Evolutionary conservation across 129 eudicot genomes (phyloP).

Genomic region (Tagetes erecta): DNA sequence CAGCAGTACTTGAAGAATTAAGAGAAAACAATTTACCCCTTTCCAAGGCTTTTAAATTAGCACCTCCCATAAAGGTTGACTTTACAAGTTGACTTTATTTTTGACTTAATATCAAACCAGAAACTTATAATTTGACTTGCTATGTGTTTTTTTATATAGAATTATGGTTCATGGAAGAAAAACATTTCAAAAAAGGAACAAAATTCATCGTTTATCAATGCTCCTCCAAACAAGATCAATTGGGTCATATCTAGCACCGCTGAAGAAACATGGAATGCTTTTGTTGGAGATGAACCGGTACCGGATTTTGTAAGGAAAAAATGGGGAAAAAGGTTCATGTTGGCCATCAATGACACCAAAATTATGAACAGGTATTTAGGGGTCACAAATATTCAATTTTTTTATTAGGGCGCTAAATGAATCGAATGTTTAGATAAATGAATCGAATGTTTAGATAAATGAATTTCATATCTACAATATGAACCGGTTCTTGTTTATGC

Average conservation of each 20-base stretch:
- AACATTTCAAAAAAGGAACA: conserved; percentile 21
- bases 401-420: too few species aligned
- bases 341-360: conserved; percentile 29
- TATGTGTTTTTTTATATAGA: conserved; percentile 32
- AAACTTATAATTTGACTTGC: not conserved
- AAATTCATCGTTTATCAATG: conserved; percentile 31
- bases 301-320: conserved; percentile 56
- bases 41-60: conserved; percentile 48
- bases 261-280: conserved; percentile 68
- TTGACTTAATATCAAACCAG: not conserved
- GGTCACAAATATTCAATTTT: too few species aligned
- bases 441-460: too few species aligned
- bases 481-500: not conserved
- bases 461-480: too few species aligned
- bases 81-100: not conserved
- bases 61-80: conserved; percentile 45
- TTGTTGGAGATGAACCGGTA: conserved; percentile 41
- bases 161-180: conserved; percentile 37
- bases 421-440: too few species aligned
- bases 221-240: conserved; percentile 60
- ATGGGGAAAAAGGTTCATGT: conserved; percentile 56
- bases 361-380: conserved; percentile 30
- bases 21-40: conserved; percentile 49
- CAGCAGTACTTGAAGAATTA: conserved; percentile 42
- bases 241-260: conserved; percentile 63